Conservation (phyloP, 441 rosid species). For the Codiaeum variegatum region DNA sequence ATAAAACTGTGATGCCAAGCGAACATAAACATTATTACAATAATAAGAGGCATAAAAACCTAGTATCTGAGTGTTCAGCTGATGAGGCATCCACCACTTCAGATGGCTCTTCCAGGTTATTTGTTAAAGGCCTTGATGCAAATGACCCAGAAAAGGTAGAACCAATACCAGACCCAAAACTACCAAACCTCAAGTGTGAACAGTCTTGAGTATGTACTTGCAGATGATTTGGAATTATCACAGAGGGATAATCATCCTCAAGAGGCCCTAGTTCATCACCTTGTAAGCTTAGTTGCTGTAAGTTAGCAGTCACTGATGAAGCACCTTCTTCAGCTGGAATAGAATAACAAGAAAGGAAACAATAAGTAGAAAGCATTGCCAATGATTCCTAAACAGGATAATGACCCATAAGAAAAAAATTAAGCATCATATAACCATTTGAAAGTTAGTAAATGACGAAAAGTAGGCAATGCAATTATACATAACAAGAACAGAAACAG, state of each 20-base stretch:
- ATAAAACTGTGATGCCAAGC: background rate
- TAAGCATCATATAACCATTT: background rate
- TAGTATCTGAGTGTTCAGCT: conserved; percentile 52
- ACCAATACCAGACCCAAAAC: conserved; percentile 67
- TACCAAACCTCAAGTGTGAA: conserved; percentile 94
- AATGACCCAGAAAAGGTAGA: conserved; percentile 44
- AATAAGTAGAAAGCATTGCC: background rate
- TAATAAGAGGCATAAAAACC: conserved; percentile 32
- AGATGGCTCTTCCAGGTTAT: conserved; percentile 54
- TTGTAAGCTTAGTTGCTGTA: conserved; percentile 57
- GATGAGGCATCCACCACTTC: conserved; percentile 51
- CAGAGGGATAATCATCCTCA: conserved; percentile 72
- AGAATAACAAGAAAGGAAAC: conserved; percentile 13
- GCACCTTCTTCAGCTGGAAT: conserved; percentile 61
- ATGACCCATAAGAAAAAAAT: background rate
- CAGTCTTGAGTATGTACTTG: conserved; percentile 78
- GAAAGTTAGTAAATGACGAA: background rate
- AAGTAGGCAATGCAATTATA: background rate
- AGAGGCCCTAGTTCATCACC: conserved; percentile 45
- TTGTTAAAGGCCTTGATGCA: conserved; percentile 52
- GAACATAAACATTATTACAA: background rate
- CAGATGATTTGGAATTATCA: conserved; percentile 88
- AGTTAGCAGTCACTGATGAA: conserved; percentile 49
- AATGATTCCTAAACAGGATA: background rate
- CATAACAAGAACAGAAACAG: background rate